Conservation (phyloP, 495 filamentous ascomycete species). For the Saxispiralis lemnorum region DNA sequence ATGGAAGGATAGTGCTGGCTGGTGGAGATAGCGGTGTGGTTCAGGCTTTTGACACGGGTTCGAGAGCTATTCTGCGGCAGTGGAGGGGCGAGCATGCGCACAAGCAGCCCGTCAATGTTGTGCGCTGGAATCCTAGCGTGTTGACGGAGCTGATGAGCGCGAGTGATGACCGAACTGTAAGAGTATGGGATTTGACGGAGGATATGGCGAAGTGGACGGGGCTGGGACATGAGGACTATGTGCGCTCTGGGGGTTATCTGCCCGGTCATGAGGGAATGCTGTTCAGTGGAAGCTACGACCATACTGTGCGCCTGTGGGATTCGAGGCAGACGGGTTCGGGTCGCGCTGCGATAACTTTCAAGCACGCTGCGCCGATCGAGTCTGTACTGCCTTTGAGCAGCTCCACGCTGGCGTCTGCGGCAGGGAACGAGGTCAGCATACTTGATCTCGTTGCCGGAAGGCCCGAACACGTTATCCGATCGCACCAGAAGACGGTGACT, state of each 20-base stretch:
- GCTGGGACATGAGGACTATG: constrained; percentile 83
- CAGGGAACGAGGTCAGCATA: constrained; percentile 80
- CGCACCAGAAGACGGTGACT: constrained; percentile 96
- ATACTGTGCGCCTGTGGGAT: constrained; percentile 88
- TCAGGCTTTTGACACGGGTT: constrained; percentile 82
- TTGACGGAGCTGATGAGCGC: constrained; percentile 69
- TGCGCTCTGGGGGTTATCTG: constrained; percentile 71
- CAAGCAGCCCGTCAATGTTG: constrained; percentile 85
- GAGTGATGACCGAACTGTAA: constrained; percentile 78
- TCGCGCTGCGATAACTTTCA: constrained; percentile 69
- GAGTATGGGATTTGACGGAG: constrained; percentile 82
- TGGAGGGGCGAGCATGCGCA: constrained; percentile 57
- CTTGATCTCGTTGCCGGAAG: constrained; percentile 85
- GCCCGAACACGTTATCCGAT: constrained; percentile 66
- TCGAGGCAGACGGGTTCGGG: constrained; percentile 41
- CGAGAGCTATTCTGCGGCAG: constrained; percentile 81
- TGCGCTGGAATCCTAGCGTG: constrained; percentile 71
- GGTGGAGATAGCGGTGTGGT: constrained; percentile 81
- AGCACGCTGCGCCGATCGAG: constrained; percentile 77
- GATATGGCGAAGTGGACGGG: constrained; percentile 58
- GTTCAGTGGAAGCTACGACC: constrained; percentile 82
- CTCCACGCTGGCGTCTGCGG: constrained; percentile 67
- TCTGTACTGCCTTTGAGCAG: constrained; percentile 68
- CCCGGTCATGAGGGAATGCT: constrained; percentile 57
- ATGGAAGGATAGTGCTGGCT: constrained; percentile 74